Percentiles rank a stretch among this genome's conserved stretches.
phyloP scores from a whole-genome alignment of 768 basidiomycete species.

The Tricholoma furcatifolium region DNA sequence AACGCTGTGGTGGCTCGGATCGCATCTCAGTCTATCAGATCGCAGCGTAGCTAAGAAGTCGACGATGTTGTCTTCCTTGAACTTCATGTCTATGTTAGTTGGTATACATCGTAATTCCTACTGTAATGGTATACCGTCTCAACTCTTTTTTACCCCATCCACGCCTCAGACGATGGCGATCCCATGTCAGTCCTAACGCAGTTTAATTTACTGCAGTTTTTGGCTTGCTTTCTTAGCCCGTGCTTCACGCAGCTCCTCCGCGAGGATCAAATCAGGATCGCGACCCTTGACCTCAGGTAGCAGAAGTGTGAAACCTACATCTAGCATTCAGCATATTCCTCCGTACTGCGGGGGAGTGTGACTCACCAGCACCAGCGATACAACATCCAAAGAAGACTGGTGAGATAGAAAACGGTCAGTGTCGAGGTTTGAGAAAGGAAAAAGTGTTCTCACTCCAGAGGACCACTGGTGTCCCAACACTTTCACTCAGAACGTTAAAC shows the following conservation, averaged over 20 bases:
- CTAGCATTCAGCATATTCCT: too few species aligned
- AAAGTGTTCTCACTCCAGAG: conserved; percentile 63
- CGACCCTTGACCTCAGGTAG: conserved; percentile 40
- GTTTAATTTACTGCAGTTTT: not conserved
- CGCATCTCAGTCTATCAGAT: not conserved
- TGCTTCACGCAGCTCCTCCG: conserved; percentile 27
- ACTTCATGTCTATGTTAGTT: too few species aligned
- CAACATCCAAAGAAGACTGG: conserved; percentile 69
- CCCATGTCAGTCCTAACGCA: too few species aligned
- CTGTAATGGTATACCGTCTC: too few species aligned
- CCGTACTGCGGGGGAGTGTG: not conserved
- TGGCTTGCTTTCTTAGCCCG: not conserved
- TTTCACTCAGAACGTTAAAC: conserved; percentile 60
- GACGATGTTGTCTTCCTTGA: conserved; percentile 1
- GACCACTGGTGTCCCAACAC: conserved; percentile 63
- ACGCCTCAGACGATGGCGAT: too few species aligned
- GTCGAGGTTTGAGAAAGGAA: too few species aligned
- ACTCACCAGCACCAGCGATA: conserved; percentile 46
- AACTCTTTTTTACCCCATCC: too few species aligned
- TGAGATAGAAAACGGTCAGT: not conserved
- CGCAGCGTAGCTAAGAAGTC: not conserved
- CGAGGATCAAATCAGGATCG: conserved; percentile 36
- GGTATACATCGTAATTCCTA: too few species aligned
- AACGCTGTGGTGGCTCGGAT: conserved; percentile 1
- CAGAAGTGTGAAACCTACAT: conserved; percentile 29